These are phyloP conservation scores for Cafeteria roenbergensis DNA, from an alignment of 108 stramenopile species.

Conservation along the genomic window DNA sequence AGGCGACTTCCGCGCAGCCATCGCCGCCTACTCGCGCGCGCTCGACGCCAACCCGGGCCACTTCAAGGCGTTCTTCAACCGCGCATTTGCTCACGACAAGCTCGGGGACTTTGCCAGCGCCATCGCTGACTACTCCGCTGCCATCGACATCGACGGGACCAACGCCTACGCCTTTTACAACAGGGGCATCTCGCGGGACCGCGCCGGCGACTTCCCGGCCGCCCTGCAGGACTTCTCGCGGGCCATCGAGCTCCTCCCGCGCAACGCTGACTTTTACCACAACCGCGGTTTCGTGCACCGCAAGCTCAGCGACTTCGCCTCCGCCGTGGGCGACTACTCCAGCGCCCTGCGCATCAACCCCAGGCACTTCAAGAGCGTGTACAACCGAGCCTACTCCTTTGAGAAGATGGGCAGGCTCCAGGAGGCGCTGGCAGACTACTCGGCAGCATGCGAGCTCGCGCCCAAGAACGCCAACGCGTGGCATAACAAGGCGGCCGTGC, in stretches of 20 bases:
- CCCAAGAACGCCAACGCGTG: constrained; percentile 7
- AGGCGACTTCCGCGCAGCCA: constrained; percentile 22
- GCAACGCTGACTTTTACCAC: constrained; percentile 26
- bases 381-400: constrained; percentile 17
- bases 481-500: constrained; percentile 3
- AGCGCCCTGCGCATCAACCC: constrained; percentile 7
- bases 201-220: constrained; percentile 13
- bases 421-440: constrained; percentile 23
- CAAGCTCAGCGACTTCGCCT: constrained; percentile 15
- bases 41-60: constrained; percentile 13
- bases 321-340: constrained; percentile 23
- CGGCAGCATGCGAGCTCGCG: constrained; percentile 6
- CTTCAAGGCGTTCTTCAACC: constrained; percentile 33
- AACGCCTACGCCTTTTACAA: constrained; percentile 30
- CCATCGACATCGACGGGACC: constrained; percentile 14
- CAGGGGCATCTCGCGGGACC: constrained; percentile 25
- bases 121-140: constrained; percentile 28
- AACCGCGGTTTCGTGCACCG: constrained; percentile 29
- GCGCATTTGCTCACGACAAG: constrained; percentile 33
- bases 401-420: constrained; percentile 6
- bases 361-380: constrained; percentile 16
- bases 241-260: constrained; percentile 22
- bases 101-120: constrained; percentile 11
- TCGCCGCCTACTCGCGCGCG: constrained; percentile 22
- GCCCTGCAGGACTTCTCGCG: constrained; percentile 26